Evolutionary conservation across 2,329 filamentous ascomycete genomes (phyloP), one percentile per base, ranked within the genome.

Genomic region (Aspergillus sp.): DNA sequence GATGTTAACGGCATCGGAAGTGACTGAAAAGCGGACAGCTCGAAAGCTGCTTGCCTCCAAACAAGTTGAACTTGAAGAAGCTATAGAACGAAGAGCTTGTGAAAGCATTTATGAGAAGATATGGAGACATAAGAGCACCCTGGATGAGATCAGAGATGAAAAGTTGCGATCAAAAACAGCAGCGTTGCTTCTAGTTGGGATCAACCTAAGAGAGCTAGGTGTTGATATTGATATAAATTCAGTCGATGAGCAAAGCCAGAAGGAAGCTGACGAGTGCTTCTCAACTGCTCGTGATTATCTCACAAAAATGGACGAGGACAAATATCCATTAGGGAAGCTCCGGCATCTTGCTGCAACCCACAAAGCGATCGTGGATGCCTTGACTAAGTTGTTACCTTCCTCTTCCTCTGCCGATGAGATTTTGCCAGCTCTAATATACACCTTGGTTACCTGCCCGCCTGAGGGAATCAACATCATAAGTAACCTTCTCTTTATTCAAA

Each of bases 341-440:
- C 90, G 92, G 68, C 88, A 92, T 68, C 82, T 99, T 56, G 96
- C 93, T 64, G 86, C 88, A 40, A 90, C 91, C 3, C 95, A 98
- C 74, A 96, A 96, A 78, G 89, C 88, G 63, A 98, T 99, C 62
- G 95, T 99, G 49, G 93, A 98, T 72, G 93, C 92, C 4, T 72
- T 89, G 17, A 87, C 85, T 15, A 82, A 84, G 54, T 76, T 88
- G 19, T 83, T 88, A 54, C 84, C 86, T 8, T 84, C 93, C 0
- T 84, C 85, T 0, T 96, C 95, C 1, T 98, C 95, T 1, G 95
- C 95, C 3, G 95, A 99, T 70, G 95, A 98, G 75, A 96, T 99
- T 54, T 87, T 99, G 73, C 95, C 95, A 0, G 96, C 96, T 74
- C 83, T 99, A 61, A 99, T 99, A 61, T 99, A 96, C 77, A 91